Percentiles rank a stretch among this genome's conserved stretches.
Conservation (phyloP, 2,329 filamentous ascomycete species). For the Fusarium sterilihyphosum region DNA sequence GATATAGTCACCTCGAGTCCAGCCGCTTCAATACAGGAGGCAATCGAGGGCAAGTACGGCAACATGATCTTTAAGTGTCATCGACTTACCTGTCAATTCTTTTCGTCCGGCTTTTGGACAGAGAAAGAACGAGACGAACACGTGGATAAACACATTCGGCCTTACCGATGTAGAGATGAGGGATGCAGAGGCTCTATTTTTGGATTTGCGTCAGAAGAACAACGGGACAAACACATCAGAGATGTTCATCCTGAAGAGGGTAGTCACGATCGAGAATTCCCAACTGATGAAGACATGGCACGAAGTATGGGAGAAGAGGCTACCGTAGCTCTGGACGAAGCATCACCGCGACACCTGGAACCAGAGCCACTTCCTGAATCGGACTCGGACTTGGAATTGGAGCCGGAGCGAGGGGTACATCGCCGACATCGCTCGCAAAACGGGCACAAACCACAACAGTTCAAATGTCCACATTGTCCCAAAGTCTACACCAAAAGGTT, state of each 20-base stretch:
- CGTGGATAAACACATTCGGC: not conserved
- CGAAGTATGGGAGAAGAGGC: not conserved
- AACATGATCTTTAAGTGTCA: fast-evolving
- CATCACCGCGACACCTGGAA: fast-evolving
- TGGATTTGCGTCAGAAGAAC: not conserved
- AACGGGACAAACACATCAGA: not conserved
- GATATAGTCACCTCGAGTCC: fast-evolving
- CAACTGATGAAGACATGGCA: fast-evolving
- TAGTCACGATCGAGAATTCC: fast-evolving
- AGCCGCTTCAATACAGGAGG: fast-evolving
- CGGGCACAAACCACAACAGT: not conserved
- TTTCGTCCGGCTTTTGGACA: fast-evolving
- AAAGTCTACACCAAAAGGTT: not conserved
- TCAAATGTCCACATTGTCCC: not conserved
- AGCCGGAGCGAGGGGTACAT: not conserved
- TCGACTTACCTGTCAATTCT: not conserved
- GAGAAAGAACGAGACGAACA: not conserved
- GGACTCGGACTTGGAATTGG: not conserved
- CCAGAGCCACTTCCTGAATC: fast-evolving
- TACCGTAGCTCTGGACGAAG: fast-evolving
- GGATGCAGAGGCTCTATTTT: fast-evolving
- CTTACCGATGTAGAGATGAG: not conserved
- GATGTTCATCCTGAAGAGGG: fast-evolving
- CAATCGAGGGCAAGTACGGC: fast-evolving
- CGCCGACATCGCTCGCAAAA: fast-evolving